Evolutionary conservation across 345 rosid species (phyloP), one percentile per base, ranked within the genome.

Genomic region (Aethionema arabicum): DNA sequence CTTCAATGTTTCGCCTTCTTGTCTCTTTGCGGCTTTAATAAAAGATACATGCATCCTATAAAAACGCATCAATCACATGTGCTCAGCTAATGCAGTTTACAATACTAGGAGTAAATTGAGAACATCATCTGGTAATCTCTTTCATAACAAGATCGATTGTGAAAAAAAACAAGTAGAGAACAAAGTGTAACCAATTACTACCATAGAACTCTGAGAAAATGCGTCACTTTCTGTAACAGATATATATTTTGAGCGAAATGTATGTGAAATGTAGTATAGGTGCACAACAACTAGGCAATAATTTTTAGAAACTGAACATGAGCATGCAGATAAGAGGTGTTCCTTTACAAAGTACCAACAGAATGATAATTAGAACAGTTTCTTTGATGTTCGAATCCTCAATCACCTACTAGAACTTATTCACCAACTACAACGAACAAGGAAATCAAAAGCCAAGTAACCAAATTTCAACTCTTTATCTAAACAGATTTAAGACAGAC

Each of bases 41-140:
- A 76, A 77, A 55, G 77, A 62, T 74, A 85, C 72, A 76, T 82
- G 81, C 85, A 84, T 77, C 87, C 98, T 92, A 75, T 36, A 45
- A 67, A 64, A 75, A 61, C 2, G 16, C 16, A 65, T 35, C 11
- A 41, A 11, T 51, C 37, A 63, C 44, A 71, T 4, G 54, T 58
- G 21, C 21, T 71, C 51, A 71, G 75, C 59, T 56, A 13, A 70
- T 38, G 54, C 29, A 57, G 11, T 27, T 30, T 35, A 56, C 27
- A 21, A 21, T 59, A 68, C 43, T n/a, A 43, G 30, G 41, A 47
- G 40, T 6, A 59, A 50, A 7, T 45, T 54, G 43, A 35, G 51
- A 68, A 53, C 8, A 5, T 2, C 27, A 56, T 52, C 48, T 43
- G 16, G 43, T 31, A 45, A 54, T 15, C 62, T 29, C 63, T 45